Percentiles rank a stretch among this genome's conserved stretches.
These are phyloP conservation scores for Vitis hybrid DNA, from an alignment of 177 flowering plant species.

Conservation along the genomic window DNA sequence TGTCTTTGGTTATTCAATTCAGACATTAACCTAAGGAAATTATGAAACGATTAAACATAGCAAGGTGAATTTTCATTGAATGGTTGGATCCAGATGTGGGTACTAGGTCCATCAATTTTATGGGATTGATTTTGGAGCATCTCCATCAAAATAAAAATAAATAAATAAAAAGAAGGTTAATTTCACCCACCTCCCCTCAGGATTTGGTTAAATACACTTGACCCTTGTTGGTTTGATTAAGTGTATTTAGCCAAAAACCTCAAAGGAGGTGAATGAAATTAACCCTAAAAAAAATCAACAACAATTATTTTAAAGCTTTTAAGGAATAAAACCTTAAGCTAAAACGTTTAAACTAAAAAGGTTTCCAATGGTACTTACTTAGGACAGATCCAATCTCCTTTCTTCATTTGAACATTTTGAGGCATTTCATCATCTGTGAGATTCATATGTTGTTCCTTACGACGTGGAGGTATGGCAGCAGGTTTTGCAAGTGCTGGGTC, in stretches of 20 bases:
- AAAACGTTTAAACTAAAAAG: background rate
- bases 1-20: background rate
- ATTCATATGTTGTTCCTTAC: conserved; percentile 26
- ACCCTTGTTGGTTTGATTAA: no score
- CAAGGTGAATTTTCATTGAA: background rate
- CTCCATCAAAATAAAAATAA: no score
- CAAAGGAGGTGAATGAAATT: background rate
- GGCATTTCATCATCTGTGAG: conserved; percentile 10
- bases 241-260: background rate
- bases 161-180: no score
- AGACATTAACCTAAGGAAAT: background rate
- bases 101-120: no score
- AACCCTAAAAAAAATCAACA: background rate
- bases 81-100: background rate
- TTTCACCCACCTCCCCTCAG: no score
- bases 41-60: background rate
- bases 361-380: conserved; percentile 47
- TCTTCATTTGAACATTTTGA: conserved; percentile 58
- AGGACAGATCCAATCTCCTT: conserved; percentile 88
- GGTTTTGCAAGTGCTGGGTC: conserved; percentile 54
- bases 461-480: conserved; percentile 23
- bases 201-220: no score
- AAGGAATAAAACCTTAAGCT: no score
- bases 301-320: no score
- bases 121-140: no score